These are phyloP conservation scores for Magnaporthiopsis rhizophila DNA, from an alignment of 2,329 filamentous ascomycete genomes.

Conservation along the genomic window DNA sequence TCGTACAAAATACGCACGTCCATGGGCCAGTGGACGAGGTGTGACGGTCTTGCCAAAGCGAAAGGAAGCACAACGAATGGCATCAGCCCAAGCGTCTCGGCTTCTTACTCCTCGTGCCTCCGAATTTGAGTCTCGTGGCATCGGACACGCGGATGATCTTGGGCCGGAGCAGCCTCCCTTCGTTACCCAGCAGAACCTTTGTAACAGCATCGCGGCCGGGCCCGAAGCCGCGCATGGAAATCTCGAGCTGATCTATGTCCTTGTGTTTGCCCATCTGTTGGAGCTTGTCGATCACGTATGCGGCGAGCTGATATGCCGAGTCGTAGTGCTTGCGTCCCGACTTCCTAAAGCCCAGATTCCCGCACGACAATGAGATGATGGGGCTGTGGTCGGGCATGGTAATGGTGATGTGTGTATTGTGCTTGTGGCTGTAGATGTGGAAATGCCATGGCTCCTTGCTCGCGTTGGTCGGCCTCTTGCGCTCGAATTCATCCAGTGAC, in stretches of 20 bases:
- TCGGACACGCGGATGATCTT: slow-evolving; percentile 78
- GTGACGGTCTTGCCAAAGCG: neutral
- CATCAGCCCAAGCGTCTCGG: slow-evolving; percentile 67
- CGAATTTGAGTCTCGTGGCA: slow-evolving; percentile 87
- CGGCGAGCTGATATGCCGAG: slow-evolving; percentile 81
- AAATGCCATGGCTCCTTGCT: slow-evolving; percentile 66
- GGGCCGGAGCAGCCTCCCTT: slow-evolving; percentile 67
- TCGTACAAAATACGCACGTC: neutral
- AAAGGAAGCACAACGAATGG: neutral
- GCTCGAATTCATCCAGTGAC: neutral
- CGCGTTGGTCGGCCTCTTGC: slow-evolving; percentile 6
- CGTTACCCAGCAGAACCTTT: slow-evolving; percentile 80
- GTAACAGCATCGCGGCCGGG: slow-evolving; percentile 78
- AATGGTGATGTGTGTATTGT: slow-evolving; percentile 92
- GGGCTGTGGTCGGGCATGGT: slow-evolving; percentile 73
- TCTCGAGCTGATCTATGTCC: slow-evolving; percentile 69
- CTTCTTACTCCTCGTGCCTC: slow-evolving; percentile 79
- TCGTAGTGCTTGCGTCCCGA: slow-evolving; percentile 75
- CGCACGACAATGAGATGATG: slow-evolving; percentile 71
- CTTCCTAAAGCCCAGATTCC: slow-evolving; percentile 90
- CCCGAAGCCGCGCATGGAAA: slow-evolving; percentile 80
- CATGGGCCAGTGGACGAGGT: neutral
- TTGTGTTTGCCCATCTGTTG: slow-evolving; percentile 71
- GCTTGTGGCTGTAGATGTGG: slow-evolving; percentile 78
- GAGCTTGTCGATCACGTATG: slow-evolving; percentile 76